Conservation (phyloP, 108 stramenopile species). For the Nannochloropsis gaditana region DNA sequence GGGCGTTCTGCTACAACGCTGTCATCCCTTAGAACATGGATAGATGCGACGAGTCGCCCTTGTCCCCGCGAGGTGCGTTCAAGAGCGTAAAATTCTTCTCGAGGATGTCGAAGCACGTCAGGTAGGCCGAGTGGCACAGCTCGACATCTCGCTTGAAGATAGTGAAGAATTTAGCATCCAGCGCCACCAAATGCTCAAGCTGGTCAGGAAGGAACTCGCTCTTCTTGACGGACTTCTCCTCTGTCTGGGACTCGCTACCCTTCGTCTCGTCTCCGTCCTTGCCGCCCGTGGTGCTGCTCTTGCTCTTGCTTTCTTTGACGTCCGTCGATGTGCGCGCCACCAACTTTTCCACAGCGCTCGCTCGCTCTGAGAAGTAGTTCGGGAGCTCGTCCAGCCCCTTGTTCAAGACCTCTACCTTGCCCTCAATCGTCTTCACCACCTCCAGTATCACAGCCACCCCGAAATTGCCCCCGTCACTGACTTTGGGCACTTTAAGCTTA, state of each 20-base stretch:
- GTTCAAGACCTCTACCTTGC: neutral
- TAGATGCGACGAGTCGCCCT: slow-evolving; percentile 16
- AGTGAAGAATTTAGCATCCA: neutral
- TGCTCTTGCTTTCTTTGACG: slow-evolving; percentile 1
- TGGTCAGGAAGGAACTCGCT: neutral
- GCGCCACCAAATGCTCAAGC: slow-evolving; percentile 8
- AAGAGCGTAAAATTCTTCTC: slow-evolving; percentile 9
- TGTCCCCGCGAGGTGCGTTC: neutral
- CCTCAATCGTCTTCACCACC: slow-evolving; percentile 14
- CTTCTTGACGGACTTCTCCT: slow-evolving; percentile 2
- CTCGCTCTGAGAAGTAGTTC: neutral
- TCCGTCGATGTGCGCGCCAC: neutral
- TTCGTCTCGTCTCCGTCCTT: slow-evolving; percentile 7
- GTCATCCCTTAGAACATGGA: neutral
- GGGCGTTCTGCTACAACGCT: too few relatives aligned
- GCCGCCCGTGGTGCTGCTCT: neutral
- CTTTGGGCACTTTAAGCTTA: slow-evolving; percentile 11
- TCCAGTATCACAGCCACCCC: neutral
- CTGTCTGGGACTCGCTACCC: slow-evolving; percentile 15
- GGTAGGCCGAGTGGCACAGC: neutral
- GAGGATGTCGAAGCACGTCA: neutral
- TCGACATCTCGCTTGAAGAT: neutral
- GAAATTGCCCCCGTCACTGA: neutral
- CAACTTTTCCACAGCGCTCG: neutral
- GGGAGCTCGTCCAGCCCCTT: slow-evolving; percentile 4